Evolutionary conservation across 2,329 filamentous ascomycete genomes (phyloP), one percentile per base, ranked within the genome.

Genomic region (Colletotrichum cereale): DNA sequence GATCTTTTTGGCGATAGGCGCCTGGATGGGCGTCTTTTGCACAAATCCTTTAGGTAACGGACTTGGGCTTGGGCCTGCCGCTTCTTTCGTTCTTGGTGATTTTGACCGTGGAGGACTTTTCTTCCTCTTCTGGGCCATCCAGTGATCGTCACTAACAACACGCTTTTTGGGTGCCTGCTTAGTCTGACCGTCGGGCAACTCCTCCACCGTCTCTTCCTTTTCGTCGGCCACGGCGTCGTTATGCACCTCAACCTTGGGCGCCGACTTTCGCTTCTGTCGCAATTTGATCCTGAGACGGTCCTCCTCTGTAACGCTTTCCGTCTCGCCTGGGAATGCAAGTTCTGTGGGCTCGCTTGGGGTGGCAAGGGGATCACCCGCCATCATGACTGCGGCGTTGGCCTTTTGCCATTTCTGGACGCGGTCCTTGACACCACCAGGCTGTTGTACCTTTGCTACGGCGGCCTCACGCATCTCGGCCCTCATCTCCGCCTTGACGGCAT

Each of bases 91-190:
- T 61, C 79, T 79, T 2, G 83, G 80, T 16, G 79, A 78, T 72
- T 80, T 83, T 71, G 68, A 64, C 24, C 82, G 84, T 0, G 85
- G 80, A 11, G 86, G 81, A 67, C 80, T 86, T 70, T 84, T 86
- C 72, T 86, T 87, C 71, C 85, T 86, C 73, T 87, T 88, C 80
- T 82, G 80, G 71, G 90, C 91, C 82, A 90, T 90, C 93, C 96
- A 98, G 82, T 97, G 93, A 66, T 93, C 92, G 82, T 98, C 96
- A 79, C 95, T 98, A 73, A 98, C 90, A 65, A 98, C 94, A 74
- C 95, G 90, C 86, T 97, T 98, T 83, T 94, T 95, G 21, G 96
- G 96, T 56, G 93, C 89, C 61, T 86, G 81, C 63, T 90, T 78
- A 82, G 86, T 76, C 78, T 72, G 48, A 60, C 81, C 80, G 40